Conservation (phyloP, 2,329 filamentous ascomycete species). For the Xylariaceae sp. region DNA sequence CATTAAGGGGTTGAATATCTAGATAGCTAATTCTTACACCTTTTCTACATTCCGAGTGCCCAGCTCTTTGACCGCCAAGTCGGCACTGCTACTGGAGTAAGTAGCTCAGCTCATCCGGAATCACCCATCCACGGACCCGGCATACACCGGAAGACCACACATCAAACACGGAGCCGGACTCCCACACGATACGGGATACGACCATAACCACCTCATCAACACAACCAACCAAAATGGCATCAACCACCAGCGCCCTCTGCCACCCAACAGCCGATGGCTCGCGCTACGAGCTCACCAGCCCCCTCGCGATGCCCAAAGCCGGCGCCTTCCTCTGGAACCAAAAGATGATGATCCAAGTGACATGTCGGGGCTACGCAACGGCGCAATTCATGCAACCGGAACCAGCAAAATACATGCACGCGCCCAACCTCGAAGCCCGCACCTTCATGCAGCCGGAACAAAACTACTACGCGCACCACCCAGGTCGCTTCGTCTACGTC, state of each 20-base stretch:
- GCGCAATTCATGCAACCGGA: conserved; percentile 58
- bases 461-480: conserved; percentile 54
- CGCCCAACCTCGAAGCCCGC: conserved; percentile 52
- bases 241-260: conserved; percentile 2
- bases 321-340: conserved; percentile 55
- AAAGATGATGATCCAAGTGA: conserved; percentile 56
- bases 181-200: too few species aligned
- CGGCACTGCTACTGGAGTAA: not conserved
- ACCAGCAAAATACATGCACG: conserved; percentile 55
- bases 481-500: conserved; percentile 54
- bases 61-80: not conserved
- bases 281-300: conserved; percentile 50
- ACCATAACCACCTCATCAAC: too few species aligned
- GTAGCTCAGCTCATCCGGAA: not conserved
- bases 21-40: too few species aligned
- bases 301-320: conserved; percentile 52
- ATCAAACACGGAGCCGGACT: not conserved
- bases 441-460: conserved; percentile 59
- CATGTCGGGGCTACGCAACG: conserved; percentile 54
- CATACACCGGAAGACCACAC: not conserved
- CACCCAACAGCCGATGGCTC: conserved; percentile 41
- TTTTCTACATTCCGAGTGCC: too few species aligned
- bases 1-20: not conserved
- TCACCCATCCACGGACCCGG: not conserved
- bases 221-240: too few species aligned